Percentiles rank a stretch among this genome's conserved stretches.
Conservation (phyloP, 805 yeast species). For the Myxozyma udenii region DNA sequence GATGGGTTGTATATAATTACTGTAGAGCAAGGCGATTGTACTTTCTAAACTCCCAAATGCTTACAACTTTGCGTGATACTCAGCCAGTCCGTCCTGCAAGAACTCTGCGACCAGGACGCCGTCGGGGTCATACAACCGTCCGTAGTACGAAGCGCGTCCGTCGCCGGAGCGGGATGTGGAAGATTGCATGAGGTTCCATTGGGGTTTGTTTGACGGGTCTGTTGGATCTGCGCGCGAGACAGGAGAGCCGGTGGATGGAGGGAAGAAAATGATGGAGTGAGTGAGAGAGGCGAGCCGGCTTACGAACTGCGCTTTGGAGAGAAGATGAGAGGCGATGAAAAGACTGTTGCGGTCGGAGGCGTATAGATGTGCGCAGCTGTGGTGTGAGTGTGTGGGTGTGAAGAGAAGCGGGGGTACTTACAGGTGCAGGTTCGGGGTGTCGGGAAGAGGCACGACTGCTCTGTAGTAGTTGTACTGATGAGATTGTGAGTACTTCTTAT, state of each 20-base stretch:
- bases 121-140: slow-evolving; percentile 7
- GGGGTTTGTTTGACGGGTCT: neutral
- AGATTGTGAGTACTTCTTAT: too few species aligned
- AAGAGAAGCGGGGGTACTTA: neutral
- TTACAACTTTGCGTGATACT: neutral
- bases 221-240: neutral
- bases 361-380: slow-evolving; percentile 14
- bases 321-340: slow-evolving; percentile 8
- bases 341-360: slow-evolving; percentile 15
- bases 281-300: slow-evolving; percentile 13
- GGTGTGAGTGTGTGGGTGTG: neutral
- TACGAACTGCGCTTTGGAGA: slow-evolving; percentile 2
- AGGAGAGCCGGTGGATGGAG: slow-evolving; percentile 1
- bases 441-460: slow-evolving; percentile 1
- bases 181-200: slow-evolving; percentile 10
- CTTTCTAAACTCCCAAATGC: too few species aligned
- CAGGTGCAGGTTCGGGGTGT: slow-evolving; percentile 17
- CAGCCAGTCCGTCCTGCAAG: slow-evolving; percentile 17
- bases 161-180: slow-evolving; percentile 15
- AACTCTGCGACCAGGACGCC: slow-evolving; percentile 21
- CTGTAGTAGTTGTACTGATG: slow-evolving; percentile 15
- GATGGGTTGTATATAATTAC: too few species aligned
- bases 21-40: too few species aligned
- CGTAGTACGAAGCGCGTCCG: slow-evolving; percentile 13
- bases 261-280: slow-evolving; percentile 17